phyloP scores from a whole-genome alignment of 225 moss, liverwort and hornwort species.

The Physcomitrellopsis africana region DNA sequence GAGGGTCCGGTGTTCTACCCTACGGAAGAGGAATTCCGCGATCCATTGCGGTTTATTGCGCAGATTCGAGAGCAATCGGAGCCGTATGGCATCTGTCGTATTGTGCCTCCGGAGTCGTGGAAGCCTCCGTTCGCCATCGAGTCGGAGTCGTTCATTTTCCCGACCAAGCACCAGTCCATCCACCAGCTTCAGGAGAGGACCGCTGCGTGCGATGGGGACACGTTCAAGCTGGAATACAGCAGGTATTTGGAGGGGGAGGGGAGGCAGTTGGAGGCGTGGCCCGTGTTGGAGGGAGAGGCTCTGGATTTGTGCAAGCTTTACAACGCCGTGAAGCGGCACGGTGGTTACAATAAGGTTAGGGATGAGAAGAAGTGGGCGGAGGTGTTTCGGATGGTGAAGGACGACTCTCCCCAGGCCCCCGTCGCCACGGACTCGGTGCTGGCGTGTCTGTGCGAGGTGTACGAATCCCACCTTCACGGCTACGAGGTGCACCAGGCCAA shows the following conservation, averaged over 20 bases:
- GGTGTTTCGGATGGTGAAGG: conserved; percentile 58
- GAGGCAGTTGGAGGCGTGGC: conserved; percentile 56
- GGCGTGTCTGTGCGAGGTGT: conserved; percentile 47
- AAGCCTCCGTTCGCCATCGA: conserved; percentile 73
- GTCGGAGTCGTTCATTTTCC: conserved; percentile 63
- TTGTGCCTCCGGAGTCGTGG: conserved; percentile 71
- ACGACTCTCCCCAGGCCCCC: conserved; percentile 28
- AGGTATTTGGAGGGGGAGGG: conserved; percentile 60
- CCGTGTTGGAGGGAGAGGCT: conserved; percentile 55
- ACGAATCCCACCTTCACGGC: conserved; percentile 54
- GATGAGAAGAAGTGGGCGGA: conserved; percentile 71
- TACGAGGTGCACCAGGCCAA: conserved; percentile 67
- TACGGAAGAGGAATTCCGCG: conserved; percentile 62
- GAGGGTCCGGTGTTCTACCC: conserved; percentile 73
- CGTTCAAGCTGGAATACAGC: conserved; percentile 71
- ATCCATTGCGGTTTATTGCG: conserved; percentile 65
- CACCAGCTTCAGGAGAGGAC: conserved; percentile 77
- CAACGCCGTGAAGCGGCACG: conserved; percentile 75
- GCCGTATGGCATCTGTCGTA: conserved; percentile 70
- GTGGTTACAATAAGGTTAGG: conserved; percentile 65
- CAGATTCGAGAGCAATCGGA: conserved; percentile 63
- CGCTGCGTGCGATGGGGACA: conserved; percentile 71
- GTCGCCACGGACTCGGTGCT: conserved; percentile 42
- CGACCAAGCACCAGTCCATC: conserved; percentile 72
- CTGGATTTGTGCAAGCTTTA: conserved; percentile 71